These are phyloP conservation scores for Pleurotus giganteus DNA, from an alignment of 768 basidiomycete genomes.

Conservation along the genomic window DNA sequence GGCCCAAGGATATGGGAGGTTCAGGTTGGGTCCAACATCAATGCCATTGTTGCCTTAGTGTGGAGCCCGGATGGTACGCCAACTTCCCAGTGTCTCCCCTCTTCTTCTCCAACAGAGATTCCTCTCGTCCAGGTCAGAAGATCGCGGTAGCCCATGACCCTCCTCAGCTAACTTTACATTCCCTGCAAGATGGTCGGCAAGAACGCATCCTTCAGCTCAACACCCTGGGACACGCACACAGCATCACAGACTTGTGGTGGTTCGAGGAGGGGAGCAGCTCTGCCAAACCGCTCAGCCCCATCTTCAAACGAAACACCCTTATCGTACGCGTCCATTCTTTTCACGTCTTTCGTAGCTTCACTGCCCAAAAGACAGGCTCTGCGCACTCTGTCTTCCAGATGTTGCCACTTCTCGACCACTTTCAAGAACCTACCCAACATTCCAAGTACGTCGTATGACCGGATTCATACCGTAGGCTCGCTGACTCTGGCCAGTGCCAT, in stretches of 20 bases:
- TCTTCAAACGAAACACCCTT: conserved; percentile 64
- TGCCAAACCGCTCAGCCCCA: conserved; percentile 53
- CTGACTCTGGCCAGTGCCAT: conserved; percentile 51
- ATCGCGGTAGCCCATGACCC: conserved; percentile 74
- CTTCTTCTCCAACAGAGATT: conserved; percentile 10
- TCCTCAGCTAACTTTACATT: conserved; percentile 66
- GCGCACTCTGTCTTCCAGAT: conserved; percentile 67
- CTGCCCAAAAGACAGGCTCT: conserved; percentile 64
- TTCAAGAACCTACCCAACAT: conserved; percentile 65
- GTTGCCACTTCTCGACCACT: conserved; percentile 68
- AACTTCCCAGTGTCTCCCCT: conserved; percentile 7
- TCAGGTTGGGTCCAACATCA: conserved; percentile 50
- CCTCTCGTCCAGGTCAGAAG: conserved; percentile 50
- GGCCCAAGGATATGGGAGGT: conserved; percentile 83
- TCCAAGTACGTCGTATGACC: conserved; percentile 54
- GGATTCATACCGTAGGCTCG: not conserved
- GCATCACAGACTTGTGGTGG: conserved; percentile 70
- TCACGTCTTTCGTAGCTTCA: conserved; percentile 1
- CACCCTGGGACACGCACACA: conserved; percentile 16
- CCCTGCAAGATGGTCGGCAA: conserved; percentile 71
- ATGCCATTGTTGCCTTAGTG: conserved; percentile 55
- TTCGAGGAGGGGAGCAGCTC: conserved; percentile 47
- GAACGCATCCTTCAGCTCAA: conserved; percentile 37
- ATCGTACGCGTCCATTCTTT: conserved; percentile 44
- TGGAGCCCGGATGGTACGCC: conserved; percentile 83